Base-by-base conservation (phyloP, 176 grass and related monocot species). In the Oryza coarctata region DNA sequence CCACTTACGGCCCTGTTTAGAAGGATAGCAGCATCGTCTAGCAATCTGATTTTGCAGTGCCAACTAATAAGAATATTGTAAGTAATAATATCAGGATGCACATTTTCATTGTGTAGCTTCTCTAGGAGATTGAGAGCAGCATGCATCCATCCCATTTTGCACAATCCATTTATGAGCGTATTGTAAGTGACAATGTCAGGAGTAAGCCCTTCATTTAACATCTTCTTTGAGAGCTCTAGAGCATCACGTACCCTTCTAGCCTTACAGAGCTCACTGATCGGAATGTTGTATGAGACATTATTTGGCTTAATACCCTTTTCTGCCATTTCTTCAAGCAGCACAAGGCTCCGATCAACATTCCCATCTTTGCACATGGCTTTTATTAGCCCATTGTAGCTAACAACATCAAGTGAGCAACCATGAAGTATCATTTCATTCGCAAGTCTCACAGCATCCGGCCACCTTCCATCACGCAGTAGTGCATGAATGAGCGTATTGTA, bases 61-160 rank as follows among this genome's bases (percentile, higher is more conserved):
- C 95, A 98, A 84, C 90, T 98, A 41, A 95, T 95, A 55, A 98
- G 87, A 88, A 90, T 98, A 86, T 98, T 98, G 67, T 98, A 98
- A 27, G 95, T 93, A 73, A 95, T 76, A 83, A 84, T 86, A 89
- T 93, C 90, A 13, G 95, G 88, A 60, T 36, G 12, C 72, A 98
- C 77, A 74, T 92, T 73, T 91, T 93, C 92, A 67, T 79, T 83
- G 31, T 91, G 89, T 27, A 94, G 77, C 82, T 92, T 93, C 26
- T 94, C 95, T 79, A 94, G 75, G 49, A 94, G 87, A 85, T 95
- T 94, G 83, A 98, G 83, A 84, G 90, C 92, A 57, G 92, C 88
- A 80, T 45, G 90, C 70, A 82, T 87, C 90, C 90, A 87, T 60
- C 88, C 86, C 90, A 94, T 91, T 80, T 82, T 94, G 88, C 92